A percentile compares a stretch with the other conserved stretches of the same genome.
phyloP scores from a whole-genome alignment of 306 rosid genomes.

The Gleditsia sinensis region DNA sequence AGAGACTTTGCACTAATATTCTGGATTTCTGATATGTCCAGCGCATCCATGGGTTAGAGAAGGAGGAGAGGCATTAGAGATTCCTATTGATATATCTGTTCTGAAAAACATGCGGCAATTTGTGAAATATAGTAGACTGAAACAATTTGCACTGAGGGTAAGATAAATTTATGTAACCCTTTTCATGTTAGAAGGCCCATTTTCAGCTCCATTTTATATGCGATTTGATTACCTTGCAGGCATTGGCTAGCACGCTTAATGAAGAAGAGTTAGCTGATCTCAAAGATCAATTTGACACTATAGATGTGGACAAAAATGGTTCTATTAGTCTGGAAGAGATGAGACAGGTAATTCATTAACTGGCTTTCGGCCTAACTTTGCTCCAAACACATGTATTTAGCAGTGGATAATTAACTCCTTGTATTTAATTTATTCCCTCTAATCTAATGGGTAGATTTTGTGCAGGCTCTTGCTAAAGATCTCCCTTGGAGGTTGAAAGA shows the following conservation, averaged over 20 bases:
- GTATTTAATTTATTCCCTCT: neutral
- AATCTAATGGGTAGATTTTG: constrained; percentile 28
- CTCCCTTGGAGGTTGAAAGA: constrained; percentile 85
- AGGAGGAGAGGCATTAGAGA: constrained; percentile 80
- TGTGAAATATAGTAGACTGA: constrained; percentile 78
- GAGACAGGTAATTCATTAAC: constrained; percentile 64
- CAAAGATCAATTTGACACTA: constrained; percentile 79
- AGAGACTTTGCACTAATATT: neutral
- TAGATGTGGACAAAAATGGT: constrained; percentile 86
- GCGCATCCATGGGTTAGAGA: constrained; percentile 93
- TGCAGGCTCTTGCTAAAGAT: constrained; percentile 92
- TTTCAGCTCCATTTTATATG: constrained; percentile 7
- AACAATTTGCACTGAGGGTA: constrained; percentile 86
- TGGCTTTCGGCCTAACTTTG: constrained; percentile 3
- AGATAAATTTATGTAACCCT: constrained; percentile 19
- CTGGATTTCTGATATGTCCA: constrained; percentile 45
- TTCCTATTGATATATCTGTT: constrained; percentile 86
- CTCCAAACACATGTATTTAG: neutral
- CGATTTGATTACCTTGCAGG: constrained; percentile 50
- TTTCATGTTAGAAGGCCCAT: constrained; percentile 8
- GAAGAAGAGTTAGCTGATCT: constrained; percentile 78
- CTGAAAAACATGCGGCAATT: constrained; percentile 78
- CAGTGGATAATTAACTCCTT: neutral
- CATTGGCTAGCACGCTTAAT: constrained; percentile 79
- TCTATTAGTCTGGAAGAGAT: constrained; percentile 87